Percentiles rank a stretch among this genome's conserved stretches.
These are phyloP conservation scores for Xerocomus amazonicus DNA, from an alignment of 1,284 basidiomycete species.

Conservation along the genomic window DNA sequence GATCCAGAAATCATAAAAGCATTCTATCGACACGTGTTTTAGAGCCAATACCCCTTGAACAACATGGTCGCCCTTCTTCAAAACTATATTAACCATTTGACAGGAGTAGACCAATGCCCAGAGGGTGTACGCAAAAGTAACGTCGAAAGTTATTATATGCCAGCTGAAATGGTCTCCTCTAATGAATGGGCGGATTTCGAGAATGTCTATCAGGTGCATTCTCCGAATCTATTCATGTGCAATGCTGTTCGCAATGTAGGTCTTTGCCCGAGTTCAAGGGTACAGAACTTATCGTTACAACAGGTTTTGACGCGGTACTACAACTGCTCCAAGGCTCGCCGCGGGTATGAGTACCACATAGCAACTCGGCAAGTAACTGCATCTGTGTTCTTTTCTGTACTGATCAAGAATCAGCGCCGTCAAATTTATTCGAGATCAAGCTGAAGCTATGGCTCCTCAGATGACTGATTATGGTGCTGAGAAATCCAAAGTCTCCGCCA, in stretches of 20 bases:
- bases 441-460: conserved; percentile 42
- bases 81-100: conserved; percentile 58
- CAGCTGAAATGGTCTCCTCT: conserved; percentile 59
- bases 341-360: conserved; percentile 86
- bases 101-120: conserved; percentile 42
- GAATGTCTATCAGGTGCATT: conserved; percentile 90
- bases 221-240: conserved; percentile 80
- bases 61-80: conserved; percentile 60
- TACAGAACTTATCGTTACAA: conserved; percentile 4
- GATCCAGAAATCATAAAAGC: background rate
- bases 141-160: conserved; percentile 55
- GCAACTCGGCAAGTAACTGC: conserved; percentile 64
- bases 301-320: conserved; percentile 90
- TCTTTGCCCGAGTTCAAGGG: conserved; percentile 9
- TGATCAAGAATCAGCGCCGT: conserved; percentile 54
- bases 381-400: background rate
- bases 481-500: conserved; percentile 36
- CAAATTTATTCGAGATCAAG: conserved; percentile 82
- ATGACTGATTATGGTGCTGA: conserved; percentile 33
- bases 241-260: conserved; percentile 75
- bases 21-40: conserved; percentile 5
- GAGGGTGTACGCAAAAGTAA: conserved; percentile 31
- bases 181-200: conserved; percentile 83
- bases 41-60: conserved; percentile 34
- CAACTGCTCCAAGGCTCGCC: conserved; percentile 71